Evolutionary conservation across 2,329 filamentous ascomycete genomes (phyloP).

Genomic region (Aureobasidium sp.): DNA sequence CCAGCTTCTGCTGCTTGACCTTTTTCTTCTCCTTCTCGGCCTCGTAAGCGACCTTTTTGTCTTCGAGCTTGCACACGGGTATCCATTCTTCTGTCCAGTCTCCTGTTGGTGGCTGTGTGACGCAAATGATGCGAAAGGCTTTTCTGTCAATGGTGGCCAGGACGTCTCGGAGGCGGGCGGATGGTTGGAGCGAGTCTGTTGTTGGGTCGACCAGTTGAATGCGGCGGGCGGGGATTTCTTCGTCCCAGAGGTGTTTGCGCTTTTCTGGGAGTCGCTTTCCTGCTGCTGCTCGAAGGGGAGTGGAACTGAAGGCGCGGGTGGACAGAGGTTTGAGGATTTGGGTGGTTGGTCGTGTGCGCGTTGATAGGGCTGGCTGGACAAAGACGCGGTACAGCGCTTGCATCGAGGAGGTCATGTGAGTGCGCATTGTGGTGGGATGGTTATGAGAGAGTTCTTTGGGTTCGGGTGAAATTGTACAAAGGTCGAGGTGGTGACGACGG

Average conservation of each 20-base stretch:
- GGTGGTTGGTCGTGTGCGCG: neutral
- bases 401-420: neutral
- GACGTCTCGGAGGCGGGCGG: constrained; percentile 26
- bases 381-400: constrained; percentile 38
- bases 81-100: constrained; percentile 30
- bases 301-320: constrained; percentile 14
- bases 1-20: constrained; percentile 33
- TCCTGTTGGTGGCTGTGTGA: constrained; percentile 28
- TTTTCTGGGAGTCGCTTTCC: constrained; percentile 29
- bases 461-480: too few species aligned
- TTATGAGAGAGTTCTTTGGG: too few species aligned
- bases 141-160: constrained; percentile 40
- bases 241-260: constrained; percentile 36
- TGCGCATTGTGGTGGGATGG: neutral
- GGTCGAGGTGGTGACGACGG: neutral
- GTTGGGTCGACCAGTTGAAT: constrained; percentile 37
- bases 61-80: constrained; percentile 64
- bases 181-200: constrained; percentile 27
- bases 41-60: constrained; percentile 45
- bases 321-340: neutral
- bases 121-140: constrained; percentile 43
- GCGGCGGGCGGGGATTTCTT: constrained; percentile 37
- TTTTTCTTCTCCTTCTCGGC: constrained; percentile 36
- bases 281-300: constrained; percentile 21
- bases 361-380: constrained; percentile 26